These are phyloP conservation scores for Entamoeba dispar DNA, from an alignment of 208 protist species.

Conservation along the genomic window DNA sequence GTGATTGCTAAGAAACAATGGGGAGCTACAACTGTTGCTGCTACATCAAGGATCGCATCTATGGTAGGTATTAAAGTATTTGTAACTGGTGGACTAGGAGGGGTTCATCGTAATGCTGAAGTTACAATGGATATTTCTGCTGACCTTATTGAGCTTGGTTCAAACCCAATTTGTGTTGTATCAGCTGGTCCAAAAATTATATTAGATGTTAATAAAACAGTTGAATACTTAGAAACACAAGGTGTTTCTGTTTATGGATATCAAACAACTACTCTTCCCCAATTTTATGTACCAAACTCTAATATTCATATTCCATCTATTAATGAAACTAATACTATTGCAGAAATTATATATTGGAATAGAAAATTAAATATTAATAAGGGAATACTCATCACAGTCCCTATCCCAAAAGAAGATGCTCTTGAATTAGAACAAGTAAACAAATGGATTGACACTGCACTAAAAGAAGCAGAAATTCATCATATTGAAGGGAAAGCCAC, in stretches of 20 bases:
- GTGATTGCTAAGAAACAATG: conserved; percentile 27
- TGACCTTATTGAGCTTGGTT: conserved; percentile 55
- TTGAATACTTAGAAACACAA: conserved; percentile 33
- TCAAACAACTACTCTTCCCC: conserved; percentile 20
- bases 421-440: conserved; percentile 13
- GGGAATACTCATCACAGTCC: conserved; percentile 27
- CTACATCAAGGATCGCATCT: conserved; percentile 47
- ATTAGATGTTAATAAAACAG: conserved; percentile 40
- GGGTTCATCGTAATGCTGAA: conserved; percentile 52
- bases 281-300: conserved; percentile 27
- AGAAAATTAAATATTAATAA: background rate
- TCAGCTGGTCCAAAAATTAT: conserved; percentile 62
- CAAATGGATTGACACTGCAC: conserved; percentile 14
- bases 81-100: conserved; percentile 62
- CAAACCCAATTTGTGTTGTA: conserved; percentile 48
- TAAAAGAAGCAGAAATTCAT: conserved; percentile 12
- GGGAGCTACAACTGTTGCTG: conserved; percentile 58
- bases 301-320: background rate
- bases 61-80: conserved; percentile 48
- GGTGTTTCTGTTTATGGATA: conserved; percentile 30
- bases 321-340: background rate
- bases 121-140: conserved; percentile 50
- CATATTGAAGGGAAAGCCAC: conserved; percentile 42
- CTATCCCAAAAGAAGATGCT: conserved; percentile 16
- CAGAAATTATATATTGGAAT: background rate